phyloP scores from a whole-genome alignment of 257 asterid genomes.

The Jasminum sambac region DNA sequence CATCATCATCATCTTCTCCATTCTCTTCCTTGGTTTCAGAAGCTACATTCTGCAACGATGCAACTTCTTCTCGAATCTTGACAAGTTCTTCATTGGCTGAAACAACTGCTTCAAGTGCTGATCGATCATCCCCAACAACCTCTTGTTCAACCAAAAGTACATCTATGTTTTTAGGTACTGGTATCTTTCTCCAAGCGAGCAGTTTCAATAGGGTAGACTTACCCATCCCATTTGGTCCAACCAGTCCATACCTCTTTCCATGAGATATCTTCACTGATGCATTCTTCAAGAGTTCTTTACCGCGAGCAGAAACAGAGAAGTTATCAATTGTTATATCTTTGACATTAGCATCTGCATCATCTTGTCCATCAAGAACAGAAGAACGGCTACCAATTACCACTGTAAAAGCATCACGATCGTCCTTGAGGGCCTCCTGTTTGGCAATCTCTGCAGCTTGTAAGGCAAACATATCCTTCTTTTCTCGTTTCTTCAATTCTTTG shows the following conservation, averaged over 20 bases:
- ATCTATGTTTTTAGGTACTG: slow-evolving; percentile 63
- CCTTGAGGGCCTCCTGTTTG: slow-evolving; percentile 61
- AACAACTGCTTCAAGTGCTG: slow-evolving; percentile 63
- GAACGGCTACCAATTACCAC: slow-evolving; percentile 66
- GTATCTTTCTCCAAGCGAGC: slow-evolving; percentile 64
- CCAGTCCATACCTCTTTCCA: slow-evolving; percentile 71
- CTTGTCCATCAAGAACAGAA: slow-evolving; percentile 63
- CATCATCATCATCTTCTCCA: slow-evolving; percentile 37
- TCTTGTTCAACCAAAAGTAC: slow-evolving; percentile 71
- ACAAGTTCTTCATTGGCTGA: slow-evolving; percentile 68
- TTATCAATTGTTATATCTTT: slow-evolving; percentile 63
- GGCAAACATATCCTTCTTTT: slow-evolving; percentile 56
- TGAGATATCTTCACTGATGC: slow-evolving; percentile 62
- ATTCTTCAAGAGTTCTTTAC: slow-evolving; percentile 63
- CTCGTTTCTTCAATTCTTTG: slow-evolving; percentile 63
- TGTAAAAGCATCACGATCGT: slow-evolving; percentile 75
- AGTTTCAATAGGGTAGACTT: slow-evolving; percentile 69
- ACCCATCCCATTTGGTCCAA: slow-evolving; percentile 79
- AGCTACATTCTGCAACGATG: slow-evolving; percentile 40
- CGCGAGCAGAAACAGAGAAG: slow-evolving; percentile 71
- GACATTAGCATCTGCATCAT: slow-evolving; percentile 73
- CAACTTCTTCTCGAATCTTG: slow-evolving; percentile 59
- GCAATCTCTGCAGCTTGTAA: slow-evolving; percentile 53
- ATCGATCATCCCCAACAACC: slow-evolving; percentile 56
- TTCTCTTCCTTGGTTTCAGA: slow-evolving; percentile 33